A percentile compares a stretch with the other conserved stretches of the same genome.
Conservation (phyloP, 257 asterid species). For the Primulina huaijiensis region DNA sequence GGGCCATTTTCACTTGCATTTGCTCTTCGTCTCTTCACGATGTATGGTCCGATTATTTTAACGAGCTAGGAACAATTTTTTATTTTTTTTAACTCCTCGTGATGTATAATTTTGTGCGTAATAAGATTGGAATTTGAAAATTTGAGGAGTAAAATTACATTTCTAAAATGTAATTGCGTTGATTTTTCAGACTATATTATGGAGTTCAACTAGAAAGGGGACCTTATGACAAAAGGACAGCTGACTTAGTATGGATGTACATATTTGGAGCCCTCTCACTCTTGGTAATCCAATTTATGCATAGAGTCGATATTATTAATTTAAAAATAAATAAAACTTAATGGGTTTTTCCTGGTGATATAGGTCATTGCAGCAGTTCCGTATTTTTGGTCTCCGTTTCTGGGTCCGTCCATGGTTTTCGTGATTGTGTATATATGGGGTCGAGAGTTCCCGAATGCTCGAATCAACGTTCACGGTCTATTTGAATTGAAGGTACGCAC, state of each 20-base stretch:
- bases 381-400: conserved; percentile 29
- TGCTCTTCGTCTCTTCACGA: conserved; percentile 40
- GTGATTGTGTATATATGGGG: conserved; percentile 48
- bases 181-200: conserved; percentile 36
- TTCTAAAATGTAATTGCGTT: background rate
- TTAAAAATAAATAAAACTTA: background rate
- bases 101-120: too few species aligned
- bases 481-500: conserved; percentile 49
- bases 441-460: conserved; percentile 52
- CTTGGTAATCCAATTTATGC: conserved; percentile 27
- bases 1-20: conserved; percentile 43
- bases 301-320: background rate
- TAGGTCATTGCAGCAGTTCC: conserved; percentile 43
- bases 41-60: conserved; percentile 25
- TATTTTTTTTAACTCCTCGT: too few species aligned
- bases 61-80: too few species aligned
- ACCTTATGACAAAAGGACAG: conserved; percentile 54
- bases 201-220: conserved; percentile 54
- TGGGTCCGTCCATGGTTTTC: conserved; percentile 44
- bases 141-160: too few species aligned
- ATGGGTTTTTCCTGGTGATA: background rate
- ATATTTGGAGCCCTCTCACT: conserved; percentile 41
- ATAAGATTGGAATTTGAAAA: too few species aligned
- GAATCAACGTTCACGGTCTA: conserved; percentile 42
- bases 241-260: conserved; percentile 51